Evolutionary conservation across 179 eudicot species (phyloP), one percentile per base, ranked within the genome.

Genomic region (Carnegiea gigantea): DNA sequence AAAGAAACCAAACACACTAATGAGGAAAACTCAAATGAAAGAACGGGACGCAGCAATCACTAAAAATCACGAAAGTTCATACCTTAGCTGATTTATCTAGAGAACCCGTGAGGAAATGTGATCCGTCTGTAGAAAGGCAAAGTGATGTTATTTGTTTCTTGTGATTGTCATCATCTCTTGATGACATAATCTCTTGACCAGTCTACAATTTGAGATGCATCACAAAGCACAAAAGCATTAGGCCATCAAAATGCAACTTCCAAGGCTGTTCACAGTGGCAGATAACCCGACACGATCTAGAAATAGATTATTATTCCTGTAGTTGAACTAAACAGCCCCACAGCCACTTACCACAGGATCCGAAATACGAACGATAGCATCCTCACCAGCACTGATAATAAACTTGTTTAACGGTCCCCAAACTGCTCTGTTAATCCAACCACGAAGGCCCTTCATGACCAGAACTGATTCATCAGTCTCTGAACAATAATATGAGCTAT

Each of bases 11-110:
- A 36, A 23, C 78, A 65, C 44, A 59, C 73, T 46, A 72, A n/a
- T 1, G 10, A 24, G 28, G 64, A 54, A 74, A 54, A 40, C 30
- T 51, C 11, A 44, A 28, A 65, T 14, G 24, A 6, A 70, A 49
- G 24, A 33, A 71, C 9, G 18, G n/a, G 14, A 75, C 38, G 8
- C 24, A 4, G 0, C 28, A 1, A 21, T 77, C 49, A 33, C 40
- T 73, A 68, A 75, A 17, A 78, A 65, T 73, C 75, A 70, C 6
- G 8, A 44, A 40, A 24, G 24, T 67, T 28, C 23, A 11, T 77
- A 93, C 99, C 98, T 92, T 95, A 0, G 98, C 98, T 38, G 99
- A 90, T 78, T 93, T 93, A 85, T 95, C 99, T 30, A 90, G 85
- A 8, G 99, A 93, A 60, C 99, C 99, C 6, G 95, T 91, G 49